Evolutionary conservation across 176 grass and related monocot genomes (phyloP).

Genomic region (Thalia dealbata): DNA sequence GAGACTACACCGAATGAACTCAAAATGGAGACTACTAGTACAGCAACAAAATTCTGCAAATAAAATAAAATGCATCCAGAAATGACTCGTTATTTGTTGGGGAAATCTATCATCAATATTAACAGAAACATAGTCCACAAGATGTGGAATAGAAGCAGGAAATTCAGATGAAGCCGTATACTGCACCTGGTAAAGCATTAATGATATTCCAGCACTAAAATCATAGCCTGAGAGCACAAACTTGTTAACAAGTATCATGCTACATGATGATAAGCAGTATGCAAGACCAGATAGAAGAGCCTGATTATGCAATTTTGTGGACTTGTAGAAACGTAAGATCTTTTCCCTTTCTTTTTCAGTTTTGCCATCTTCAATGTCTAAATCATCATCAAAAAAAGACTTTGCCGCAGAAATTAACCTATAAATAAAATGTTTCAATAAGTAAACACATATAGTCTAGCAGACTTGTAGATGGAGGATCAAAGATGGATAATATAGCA

Average conservation of each 20-base stretch:
- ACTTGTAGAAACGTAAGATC: conserved; percentile 23
- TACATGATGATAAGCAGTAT: conserved; percentile 84
- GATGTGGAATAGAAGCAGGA: neutral
- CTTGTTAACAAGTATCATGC: conserved; percentile 97
- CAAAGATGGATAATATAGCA: neutral
- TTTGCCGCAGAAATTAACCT: conserved; percentile 36
- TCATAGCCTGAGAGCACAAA: conserved; percentile 71
- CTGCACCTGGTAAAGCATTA: conserved; percentile 94
- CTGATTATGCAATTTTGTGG: conserved; percentile 53
- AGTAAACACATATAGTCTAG: neutral
- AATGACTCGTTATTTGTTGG: neutral
- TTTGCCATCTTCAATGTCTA: conserved; percentile 77
- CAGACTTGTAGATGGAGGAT: neutral
- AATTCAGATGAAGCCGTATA: too few species aligned
- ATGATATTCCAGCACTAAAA: conserved; percentile 87
- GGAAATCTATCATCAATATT: neutral
- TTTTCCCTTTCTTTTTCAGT: conserved; percentile 53
- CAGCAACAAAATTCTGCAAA: conserved; percentile 82
- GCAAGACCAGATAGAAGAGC: conserved; percentile 83
- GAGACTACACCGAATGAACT: conserved; percentile 47
- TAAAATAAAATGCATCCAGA: conserved; percentile 26
- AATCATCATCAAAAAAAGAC: conserved; percentile 35
- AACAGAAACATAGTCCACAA: neutral
- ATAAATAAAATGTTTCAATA: conserved; percentile 7
- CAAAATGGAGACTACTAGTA: conserved; percentile 58